Evolutionary conservation across 169 alveolate species (phyloP).

Genomic region (Plasmodium fragile): DNA sequence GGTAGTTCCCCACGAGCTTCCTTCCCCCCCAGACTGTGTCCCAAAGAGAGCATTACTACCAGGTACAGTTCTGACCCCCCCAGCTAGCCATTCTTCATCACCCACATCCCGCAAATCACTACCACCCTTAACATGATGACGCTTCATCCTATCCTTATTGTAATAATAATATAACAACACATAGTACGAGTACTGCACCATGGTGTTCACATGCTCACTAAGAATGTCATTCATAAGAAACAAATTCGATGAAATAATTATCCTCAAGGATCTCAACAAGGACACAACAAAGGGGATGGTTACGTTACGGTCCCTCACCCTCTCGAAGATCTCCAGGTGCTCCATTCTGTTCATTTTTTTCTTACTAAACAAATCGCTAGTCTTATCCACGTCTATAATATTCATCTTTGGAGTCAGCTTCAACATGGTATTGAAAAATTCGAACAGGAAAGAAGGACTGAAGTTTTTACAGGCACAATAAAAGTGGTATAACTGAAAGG

Average conservation of each 20-base stretch:
- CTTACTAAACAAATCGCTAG: slow-evolving; percentile 33
- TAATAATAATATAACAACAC: slow-evolving; percentile 35
- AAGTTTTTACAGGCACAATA: slow-evolving; percentile 57
- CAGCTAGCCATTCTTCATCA: neutral
- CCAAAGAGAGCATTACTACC: neutral
- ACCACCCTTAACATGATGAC: neutral
- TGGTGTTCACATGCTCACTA: slow-evolving; percentile 28
- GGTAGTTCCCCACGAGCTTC: neutral
- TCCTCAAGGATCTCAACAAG: slow-evolving; percentile 19
- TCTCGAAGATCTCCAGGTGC: slow-evolving; percentile 5
- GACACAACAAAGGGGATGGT: slow-evolving; percentile 61
- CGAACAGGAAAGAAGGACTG: slow-evolving; percentile 52
- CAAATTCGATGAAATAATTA: slow-evolving; percentile 50
- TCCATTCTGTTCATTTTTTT: slow-evolving; percentile 18
- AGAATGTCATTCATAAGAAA: slow-evolving; percentile 19
- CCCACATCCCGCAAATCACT: neutral
- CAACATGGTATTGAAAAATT: slow-evolving; percentile 21
- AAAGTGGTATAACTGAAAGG: slow-evolving; percentile 40
- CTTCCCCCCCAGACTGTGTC: neutral
- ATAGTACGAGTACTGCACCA: slow-evolving; percentile 66
- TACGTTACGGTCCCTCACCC: slow-evolving; percentile 2
- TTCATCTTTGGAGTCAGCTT: slow-evolving; percentile 45
- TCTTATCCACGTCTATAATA: slow-evolving; percentile 19
- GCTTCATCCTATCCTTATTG: slow-evolving; percentile 10
- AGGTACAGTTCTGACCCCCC: neutral